Base-by-base conservation (phyloP, 75 land plant species). In the Sequoiadendron giganteum region DNA sequence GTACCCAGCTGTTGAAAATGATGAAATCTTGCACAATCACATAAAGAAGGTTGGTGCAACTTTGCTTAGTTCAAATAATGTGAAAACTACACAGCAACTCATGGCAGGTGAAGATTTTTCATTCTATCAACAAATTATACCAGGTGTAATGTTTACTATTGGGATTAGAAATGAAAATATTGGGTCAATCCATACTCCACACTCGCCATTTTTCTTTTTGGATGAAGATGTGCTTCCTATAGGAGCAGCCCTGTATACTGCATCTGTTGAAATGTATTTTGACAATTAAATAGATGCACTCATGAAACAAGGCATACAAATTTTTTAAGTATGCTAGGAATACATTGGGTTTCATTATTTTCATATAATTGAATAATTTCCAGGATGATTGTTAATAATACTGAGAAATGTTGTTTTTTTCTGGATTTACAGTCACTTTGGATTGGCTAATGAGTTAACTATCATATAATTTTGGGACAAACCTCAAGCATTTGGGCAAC, bases 31-130 rank as follows among this genome's bases (percentile, higher is more conserved):
- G 84, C 86, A 92, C 65, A 83, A 91, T 45, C 96, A 92, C 76
- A 92, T 89, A 18, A 45, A 54, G 3, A 56, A 85, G 1, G 88
- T 94, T 16, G 89, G 89, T 18, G 58, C 18, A 36, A 85, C 43
- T 21, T 70, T 94, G 39, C 52, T 95, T 48, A 94, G 95, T n/a
- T 86, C 87, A 58, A 81, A 88, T 52, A 92, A 93, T 86, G 89
- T 88, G 13, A 58, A 70, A 48, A 1, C 73, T n/a, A 40, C 86
- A 25, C 30, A 77, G 7, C 78, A 34, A 9, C 48, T 88, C 73
- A 94, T 92, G 93, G 95, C 89, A 49, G 90, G 94, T 65, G 96
- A 95, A 84, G 96, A 95, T 83, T 95, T 95, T 79, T 85, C 96
- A 5, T 94, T 95, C 91, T 95, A 85, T 87, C 85, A 86, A 70